Conservation (phyloP, 2,329 filamentous ascomycete genomes). For the Aspergillus eucalypticola region DNA sequence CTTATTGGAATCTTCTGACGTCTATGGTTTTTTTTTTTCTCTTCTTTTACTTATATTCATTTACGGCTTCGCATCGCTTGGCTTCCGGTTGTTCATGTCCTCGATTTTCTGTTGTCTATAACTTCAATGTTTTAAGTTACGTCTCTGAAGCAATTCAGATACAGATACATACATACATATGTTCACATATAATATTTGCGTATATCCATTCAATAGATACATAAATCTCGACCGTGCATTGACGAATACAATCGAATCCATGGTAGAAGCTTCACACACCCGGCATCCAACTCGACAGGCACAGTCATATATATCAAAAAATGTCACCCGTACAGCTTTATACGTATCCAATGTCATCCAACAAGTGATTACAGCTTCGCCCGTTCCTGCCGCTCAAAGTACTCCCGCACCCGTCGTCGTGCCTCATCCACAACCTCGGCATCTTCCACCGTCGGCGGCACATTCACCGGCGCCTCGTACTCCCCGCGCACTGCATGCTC, state of each 20-base stretch:
- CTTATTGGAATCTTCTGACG: background rate
- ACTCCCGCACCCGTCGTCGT: constrained; percentile 68
- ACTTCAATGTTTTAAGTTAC: constrained; percentile 8
- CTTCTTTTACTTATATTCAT: constrained; percentile 9
- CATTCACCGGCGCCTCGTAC: constrained; percentile 68
- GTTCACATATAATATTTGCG: too few relatives aligned
- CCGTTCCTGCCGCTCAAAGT: constrained; percentile 58
- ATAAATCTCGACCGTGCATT: too few relatives aligned
- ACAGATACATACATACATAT: background rate
- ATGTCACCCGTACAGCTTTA: too few relatives aligned
- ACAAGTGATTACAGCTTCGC: constrained; percentile 45
- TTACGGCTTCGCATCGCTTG: background rate
- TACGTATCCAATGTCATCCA: too few relatives aligned
- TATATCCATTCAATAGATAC: too few relatives aligned
- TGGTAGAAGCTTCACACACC: too few relatives aligned
- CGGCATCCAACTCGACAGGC: background rate
- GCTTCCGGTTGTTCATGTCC: constrained; percentile 1
- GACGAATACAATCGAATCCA: too few relatives aligned
- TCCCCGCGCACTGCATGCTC: constrained; percentile 78
- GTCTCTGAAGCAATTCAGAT: background rate
- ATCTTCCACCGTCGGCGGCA: constrained; percentile 88
- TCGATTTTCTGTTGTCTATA: constrained; percentile 13
- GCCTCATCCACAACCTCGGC: constrained; percentile 71
- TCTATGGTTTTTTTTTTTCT: background rate
- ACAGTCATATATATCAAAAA: background rate